A percentile compares a stretch with the other conserved stretches of the same genome.
Conservation (phyloP, 257 asterid species). For the Rauvolfia tetraphylla region DNA sequence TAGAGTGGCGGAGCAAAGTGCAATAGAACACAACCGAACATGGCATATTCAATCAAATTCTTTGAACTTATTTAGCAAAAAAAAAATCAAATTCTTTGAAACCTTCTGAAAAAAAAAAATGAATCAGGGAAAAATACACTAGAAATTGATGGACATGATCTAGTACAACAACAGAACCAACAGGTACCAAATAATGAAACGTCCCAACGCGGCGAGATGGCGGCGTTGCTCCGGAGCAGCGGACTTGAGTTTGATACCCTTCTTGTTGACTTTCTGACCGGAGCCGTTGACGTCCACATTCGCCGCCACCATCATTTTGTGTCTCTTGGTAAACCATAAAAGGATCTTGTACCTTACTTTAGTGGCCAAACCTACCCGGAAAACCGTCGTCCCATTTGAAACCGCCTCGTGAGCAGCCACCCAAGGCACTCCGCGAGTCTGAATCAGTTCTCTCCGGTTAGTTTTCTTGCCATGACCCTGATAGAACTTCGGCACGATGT, state of each 20-base stretch:
- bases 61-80: too few species aligned
- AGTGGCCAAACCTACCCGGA: conserved; percentile 54
- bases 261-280: conserved; percentile 45
- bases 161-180: conserved; percentile 5
- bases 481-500: conserved; percentile 43
- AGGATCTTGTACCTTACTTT: conserved; percentile 59
- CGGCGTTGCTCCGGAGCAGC: conserved; percentile 21
- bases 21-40: too few species aligned
- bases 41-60: too few species aligned
- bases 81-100: too few species aligned
- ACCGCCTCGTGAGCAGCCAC: conserved; percentile 35
- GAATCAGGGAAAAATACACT: not conserved
- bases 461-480: conserved; percentile 71
- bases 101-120: too few species aligned
- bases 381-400: conserved; percentile 28
- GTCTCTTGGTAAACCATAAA: conserved; percentile 44
- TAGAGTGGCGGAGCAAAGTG: too few species aligned
- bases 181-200: conserved; percentile 12
- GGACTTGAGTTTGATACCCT: conserved; percentile 54
- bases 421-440: conserved; percentile 54
- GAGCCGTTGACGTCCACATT: conserved; percentile 45
- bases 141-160: not conserved
- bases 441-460: conserved; percentile 24
- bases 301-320: conserved; percentile 29
- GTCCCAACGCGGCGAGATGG: conserved; percentile 6